These are phyloP conservation scores for Ophiocordyceps polyrhachis-furcata DNA, from an alignment of 2,329 filamentous ascomycete species.

Conservation along the genomic window DNA sequence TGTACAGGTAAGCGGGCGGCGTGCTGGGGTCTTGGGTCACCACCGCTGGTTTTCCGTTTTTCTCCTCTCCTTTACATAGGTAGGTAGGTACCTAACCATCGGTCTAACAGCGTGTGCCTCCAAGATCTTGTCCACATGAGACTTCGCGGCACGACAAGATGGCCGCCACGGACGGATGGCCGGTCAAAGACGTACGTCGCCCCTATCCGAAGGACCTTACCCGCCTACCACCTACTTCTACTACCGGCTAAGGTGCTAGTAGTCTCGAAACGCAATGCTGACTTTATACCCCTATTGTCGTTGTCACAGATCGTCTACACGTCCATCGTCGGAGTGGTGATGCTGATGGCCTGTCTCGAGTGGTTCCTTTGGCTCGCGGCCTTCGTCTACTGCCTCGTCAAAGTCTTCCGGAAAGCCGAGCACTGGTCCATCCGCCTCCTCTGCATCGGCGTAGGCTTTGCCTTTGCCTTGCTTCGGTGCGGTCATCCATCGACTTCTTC, in stretches of 20 bases:
- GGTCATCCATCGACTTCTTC: conserved; percentile 5
- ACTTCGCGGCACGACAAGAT: conserved; percentile 12
- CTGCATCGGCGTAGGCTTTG: conserved; percentile 52
- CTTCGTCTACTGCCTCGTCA: conserved; percentile 77
- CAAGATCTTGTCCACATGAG: too few relatives aligned
- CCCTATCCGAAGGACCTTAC: neutral
- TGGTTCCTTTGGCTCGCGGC: conserved; percentile 93
- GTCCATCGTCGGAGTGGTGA: conserved; percentile 58
- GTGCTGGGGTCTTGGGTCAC: too few relatives aligned
- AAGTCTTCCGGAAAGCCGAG: conserved; percentile 79
- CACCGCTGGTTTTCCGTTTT: too few relatives aligned
- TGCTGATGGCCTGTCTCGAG: conserved; percentile 72
- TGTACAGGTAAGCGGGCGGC: too few relatives aligned
- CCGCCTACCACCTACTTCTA: neutral
- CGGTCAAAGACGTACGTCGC: conserved; percentile 22
- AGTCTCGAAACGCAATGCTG: neutral
- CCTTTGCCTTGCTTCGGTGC: conserved; percentile 63
- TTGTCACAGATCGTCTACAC: conserved; percentile 63
- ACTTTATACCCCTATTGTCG: neutral
- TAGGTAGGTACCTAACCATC: too few relatives aligned
- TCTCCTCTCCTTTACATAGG: too few relatives aligned
- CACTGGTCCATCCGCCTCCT: conserved; percentile 67
- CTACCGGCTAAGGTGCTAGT: too few relatives aligned
- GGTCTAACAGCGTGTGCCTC: too few relatives aligned
- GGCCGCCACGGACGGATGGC: conserved; percentile 28